A percentile compares a stretch with the other conserved stretches of the same genome.
phyloP scores from a whole-genome alignment of 2,329 filamentous ascomycete species.

The Coniella vitis region DNA sequence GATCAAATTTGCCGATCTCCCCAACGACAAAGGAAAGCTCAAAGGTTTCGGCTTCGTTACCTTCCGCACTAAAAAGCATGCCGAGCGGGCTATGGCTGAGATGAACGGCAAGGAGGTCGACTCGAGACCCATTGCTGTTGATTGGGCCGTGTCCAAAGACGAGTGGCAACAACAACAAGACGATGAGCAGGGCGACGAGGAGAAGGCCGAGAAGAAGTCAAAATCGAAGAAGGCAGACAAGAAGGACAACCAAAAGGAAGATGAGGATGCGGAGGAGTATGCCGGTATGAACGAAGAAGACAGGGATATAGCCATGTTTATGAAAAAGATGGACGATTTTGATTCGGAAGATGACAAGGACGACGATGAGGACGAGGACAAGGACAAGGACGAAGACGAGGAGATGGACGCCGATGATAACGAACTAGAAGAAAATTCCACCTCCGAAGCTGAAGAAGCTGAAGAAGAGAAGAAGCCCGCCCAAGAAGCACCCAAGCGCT shows the following conservation, averaged over 20 bases:
- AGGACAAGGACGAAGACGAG: conserved; percentile 36
- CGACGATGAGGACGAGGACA: conserved; percentile 32
- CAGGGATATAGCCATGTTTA: conserved; percentile 43
- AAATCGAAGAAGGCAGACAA: conserved; percentile 32
- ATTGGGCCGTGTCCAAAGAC: conserved; percentile 92
- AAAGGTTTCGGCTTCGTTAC: conserved; percentile 92
- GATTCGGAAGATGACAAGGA: conserved; percentile 50
- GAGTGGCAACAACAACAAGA: conserved; percentile 66
- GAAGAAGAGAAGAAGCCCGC: conserved; percentile 25
- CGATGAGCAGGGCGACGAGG: conserved; percentile 30
- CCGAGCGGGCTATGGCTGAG: conserved; percentile 75
- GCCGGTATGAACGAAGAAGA: conserved; percentile 32
- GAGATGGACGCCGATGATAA: conserved; percentile 39
- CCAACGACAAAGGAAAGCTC: conserved; percentile 68
- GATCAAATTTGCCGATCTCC: conserved; percentile 79
- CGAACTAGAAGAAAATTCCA: conserved; percentile 36
- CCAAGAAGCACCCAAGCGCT: conserved; percentile 31
- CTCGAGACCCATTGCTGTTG: conserved; percentile 81
- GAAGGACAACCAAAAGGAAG: conserved; percentile 24
- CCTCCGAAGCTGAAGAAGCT: too few species aligned
- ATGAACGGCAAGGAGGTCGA: conserved; percentile 89
- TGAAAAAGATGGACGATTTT: conserved; percentile 51
- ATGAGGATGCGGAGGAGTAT: conserved; percentile 26
- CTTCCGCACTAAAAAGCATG: conserved; percentile 80
- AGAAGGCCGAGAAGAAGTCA: conserved; percentile 24